Evolutionary conservation across 1,284 basidiomycete species (phyloP).

Genomic region (Leccinum angustisporum): DNA sequence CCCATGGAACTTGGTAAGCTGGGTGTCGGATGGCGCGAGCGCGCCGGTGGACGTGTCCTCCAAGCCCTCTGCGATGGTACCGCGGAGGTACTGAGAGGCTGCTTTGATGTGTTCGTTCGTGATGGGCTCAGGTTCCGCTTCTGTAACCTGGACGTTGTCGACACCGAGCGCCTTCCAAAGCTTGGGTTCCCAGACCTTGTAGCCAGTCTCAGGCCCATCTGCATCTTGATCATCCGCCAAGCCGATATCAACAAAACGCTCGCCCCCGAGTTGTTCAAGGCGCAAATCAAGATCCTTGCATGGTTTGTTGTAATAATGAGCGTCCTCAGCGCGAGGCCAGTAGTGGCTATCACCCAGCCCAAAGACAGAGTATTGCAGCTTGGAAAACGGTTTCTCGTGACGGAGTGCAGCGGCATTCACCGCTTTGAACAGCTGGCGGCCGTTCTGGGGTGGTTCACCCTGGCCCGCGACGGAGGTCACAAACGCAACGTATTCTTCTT

Average conservation of each 20-base stretch:
- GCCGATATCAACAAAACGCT: slow-evolving; percentile 73
- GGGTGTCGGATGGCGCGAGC: slow-evolving; percentile 86
- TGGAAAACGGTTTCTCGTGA: slow-evolving; percentile 55
- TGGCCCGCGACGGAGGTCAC: slow-evolving; percentile 98
- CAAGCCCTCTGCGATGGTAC: slow-evolving; percentile 93
- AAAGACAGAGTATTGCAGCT: slow-evolving; percentile 83
- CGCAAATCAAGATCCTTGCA: slow-evolving; percentile 87
- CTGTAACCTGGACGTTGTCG: slow-evolving; percentile 84
- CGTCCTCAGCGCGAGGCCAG: slow-evolving; percentile 97
- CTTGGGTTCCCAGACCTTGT: slow-evolving; percentile 91
- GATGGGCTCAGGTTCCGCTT: slow-evolving; percentile 94
- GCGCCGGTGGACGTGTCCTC: slow-evolving; percentile 86
- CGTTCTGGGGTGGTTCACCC: slow-evolving; percentile 97
- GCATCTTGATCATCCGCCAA: slow-evolving; percentile 98
- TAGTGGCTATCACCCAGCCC: slow-evolving; percentile 99
- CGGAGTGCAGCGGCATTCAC: slow-evolving; percentile 66
- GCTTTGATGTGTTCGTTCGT: slow-evolving; percentile 99
- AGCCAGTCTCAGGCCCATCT: slow-evolving; percentile 95
- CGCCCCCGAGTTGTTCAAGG: slow-evolving; percentile 74
- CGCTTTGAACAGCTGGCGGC: slow-evolving; percentile 86
- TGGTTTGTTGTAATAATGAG: slow-evolving; percentile 97
- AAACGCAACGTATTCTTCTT: slow-evolving; percentile 85
- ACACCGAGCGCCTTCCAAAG: slow-evolving; percentile 96
- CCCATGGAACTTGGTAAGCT: slow-evolving; percentile 99
- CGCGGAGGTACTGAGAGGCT: slow-evolving; percentile 91